Conservation (phyloP, 2,329 filamentous ascomycete genomes). For the Aspergillus neoniger region DNA sequence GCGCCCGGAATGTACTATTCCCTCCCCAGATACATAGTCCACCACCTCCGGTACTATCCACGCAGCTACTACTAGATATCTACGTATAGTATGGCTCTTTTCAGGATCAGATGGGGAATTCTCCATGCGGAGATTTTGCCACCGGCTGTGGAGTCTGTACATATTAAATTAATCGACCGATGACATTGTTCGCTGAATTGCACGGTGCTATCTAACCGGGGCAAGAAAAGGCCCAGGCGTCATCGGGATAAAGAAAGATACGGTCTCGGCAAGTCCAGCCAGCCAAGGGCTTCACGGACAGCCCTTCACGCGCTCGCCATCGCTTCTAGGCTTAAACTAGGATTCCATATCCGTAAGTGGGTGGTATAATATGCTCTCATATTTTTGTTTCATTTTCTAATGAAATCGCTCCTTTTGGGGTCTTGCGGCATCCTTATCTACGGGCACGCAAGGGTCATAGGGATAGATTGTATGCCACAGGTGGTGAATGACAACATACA, state of each 20-base stretch:
- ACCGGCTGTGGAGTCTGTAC: neutral
- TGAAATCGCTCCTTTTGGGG: too few relatives aligned
- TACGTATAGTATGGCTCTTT: neutral
- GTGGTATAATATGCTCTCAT: too few relatives aligned
- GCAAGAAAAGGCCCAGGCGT: neutral
- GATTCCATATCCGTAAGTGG: too few relatives aligned
- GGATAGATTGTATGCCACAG: too few relatives aligned
- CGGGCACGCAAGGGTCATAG: too few relatives aligned
- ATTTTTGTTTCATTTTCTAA: too few relatives aligned
- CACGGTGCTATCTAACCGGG: neutral
- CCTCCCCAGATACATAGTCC: slow-evolving; percentile 8
- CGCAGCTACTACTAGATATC: neutral
- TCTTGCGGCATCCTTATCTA: too few relatives aligned
- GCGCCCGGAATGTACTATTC: slow-evolving; percentile 11
- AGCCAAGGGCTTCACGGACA: slow-evolving; percentile 3
- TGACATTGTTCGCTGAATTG: neutral
- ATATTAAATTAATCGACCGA: neutral
- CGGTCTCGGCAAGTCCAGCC: slow-evolving; percentile 13
- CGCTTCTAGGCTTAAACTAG: too few relatives aligned
- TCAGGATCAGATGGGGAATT: neutral
- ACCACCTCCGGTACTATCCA: neutral
- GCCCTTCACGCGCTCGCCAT: neutral
- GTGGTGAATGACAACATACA: too few relatives aligned
- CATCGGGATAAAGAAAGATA: slow-evolving; percentile 19
- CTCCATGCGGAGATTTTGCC: slow-evolving; percentile 1